Conservation (phyloP, 177 flowering plant genomes). For the Vitis hybrid region DNA sequence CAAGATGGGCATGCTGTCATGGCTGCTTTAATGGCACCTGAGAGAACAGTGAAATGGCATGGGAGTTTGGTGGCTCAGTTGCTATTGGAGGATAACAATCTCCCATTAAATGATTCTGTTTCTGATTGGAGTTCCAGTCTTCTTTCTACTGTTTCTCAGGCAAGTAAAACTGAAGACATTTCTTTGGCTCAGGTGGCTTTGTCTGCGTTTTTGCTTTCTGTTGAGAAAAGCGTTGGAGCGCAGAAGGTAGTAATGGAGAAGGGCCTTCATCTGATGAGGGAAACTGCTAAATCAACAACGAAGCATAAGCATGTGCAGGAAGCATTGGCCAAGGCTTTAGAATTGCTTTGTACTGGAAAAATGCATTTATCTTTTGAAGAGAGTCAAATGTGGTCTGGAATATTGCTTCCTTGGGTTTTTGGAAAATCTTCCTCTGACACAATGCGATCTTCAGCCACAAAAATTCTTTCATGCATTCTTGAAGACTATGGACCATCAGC, state of each 20-base stretch:
- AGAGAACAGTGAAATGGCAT: constrained; percentile 99
- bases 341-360: constrained; percentile 60
- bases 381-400: constrained; percentile 85
- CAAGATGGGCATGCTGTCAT: constrained; percentile 84
- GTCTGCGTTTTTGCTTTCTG: constrained; percentile 82
- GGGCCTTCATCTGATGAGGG: constrained; percentile 84
- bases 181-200: constrained; percentile 76
- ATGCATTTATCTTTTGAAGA: constrained; percentile 83
- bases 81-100: constrained; percentile 72
- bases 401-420: constrained; percentile 81
- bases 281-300: constrained; percentile 55
- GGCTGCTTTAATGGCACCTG: constrained; percentile 90
- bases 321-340: constrained; percentile 75
- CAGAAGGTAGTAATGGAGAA: constrained; percentile 67
- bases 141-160: constrained; percentile 79
- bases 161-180: constrained; percentile 77
- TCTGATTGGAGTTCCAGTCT: constrained; percentile 90
- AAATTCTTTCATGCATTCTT: constrained; percentile 74
- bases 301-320: constrained; percentile 74
- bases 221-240: constrained; percentile 70
- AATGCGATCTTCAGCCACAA: constrained; percentile 62
- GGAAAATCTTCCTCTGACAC: constrained; percentile 58
- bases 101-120: constrained; percentile 80
- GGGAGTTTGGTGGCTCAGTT: constrained; percentile 87
- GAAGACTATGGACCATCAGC: constrained; percentile 86